phyloP scores from a whole-genome alignment of 2,329 filamentous ascomycete species.

The Trichoderma asperellum region DNA sequence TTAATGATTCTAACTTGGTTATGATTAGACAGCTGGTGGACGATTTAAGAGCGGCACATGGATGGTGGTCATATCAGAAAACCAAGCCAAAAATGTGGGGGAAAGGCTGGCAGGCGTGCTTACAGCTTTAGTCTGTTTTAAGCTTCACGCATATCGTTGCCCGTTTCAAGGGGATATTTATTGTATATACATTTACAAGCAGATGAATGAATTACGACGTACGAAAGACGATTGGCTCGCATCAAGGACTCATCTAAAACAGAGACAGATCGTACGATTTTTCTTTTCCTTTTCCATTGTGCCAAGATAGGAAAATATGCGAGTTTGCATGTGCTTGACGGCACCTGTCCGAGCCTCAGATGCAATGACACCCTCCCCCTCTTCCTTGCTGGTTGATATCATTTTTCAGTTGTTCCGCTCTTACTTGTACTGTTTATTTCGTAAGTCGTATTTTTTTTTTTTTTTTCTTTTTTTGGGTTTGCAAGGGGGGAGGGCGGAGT shows the following conservation, averaged over 20 bases:
- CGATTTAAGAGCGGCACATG: background rate
- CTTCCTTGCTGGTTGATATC: background rate
- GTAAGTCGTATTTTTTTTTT: background rate
- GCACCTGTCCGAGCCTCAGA: conserved; percentile 4
- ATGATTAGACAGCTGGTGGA: background rate
- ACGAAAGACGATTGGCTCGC: background rate
- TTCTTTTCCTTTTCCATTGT: background rate
- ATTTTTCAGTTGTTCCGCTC: background rate
- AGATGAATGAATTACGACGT: background rate
- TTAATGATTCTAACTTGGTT: background rate
- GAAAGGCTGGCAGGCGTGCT: background rate
- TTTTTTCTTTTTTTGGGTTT: background rate
- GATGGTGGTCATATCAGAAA: background rate
- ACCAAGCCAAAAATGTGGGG: background rate
- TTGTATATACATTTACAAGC: background rate
- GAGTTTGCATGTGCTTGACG: background rate
- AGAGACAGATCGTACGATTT: background rate
- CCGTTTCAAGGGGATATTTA: background rate
- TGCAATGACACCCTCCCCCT: background rate
- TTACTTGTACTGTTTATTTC: background rate
- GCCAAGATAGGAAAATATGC: background rate
- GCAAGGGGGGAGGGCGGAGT: conserved; percentile 3
- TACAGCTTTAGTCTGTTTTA: background rate
- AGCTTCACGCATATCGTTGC: background rate
- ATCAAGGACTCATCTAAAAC: background rate